A percentile compares a stretch with the other conserved stretches of the same genome.
Conservation (phyloP, 1,284 basidiomycete species). For the Testicularia cyperi region DNA sequence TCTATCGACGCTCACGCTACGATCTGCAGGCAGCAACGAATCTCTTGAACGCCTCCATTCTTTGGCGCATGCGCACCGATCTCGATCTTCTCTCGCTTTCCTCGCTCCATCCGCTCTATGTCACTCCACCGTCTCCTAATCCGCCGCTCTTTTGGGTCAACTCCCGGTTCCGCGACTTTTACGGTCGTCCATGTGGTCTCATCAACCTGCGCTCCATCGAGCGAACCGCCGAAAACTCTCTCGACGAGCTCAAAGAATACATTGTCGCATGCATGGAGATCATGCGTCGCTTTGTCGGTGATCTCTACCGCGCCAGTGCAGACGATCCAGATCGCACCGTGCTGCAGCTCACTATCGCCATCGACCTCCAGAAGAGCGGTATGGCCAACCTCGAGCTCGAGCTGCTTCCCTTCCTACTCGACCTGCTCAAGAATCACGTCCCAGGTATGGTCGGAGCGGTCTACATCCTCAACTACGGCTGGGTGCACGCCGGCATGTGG, state of each 20-base stretch:
- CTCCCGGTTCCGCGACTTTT: constrained; percentile 45
- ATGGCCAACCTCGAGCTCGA: constrained; percentile 58
- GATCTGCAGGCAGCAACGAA: constrained; percentile 25
- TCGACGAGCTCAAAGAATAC: constrained; percentile 56
- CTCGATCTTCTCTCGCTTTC: constrained; percentile 40
- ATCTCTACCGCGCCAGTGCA: constrained; percentile 17
- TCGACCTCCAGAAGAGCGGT: constrained; percentile 45
- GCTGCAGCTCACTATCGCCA: constrained; percentile 45
- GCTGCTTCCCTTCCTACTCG: constrained; percentile 54
- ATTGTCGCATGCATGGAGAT: constrained; percentile 57
- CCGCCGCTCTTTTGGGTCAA: constrained; percentile 58
- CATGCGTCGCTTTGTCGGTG: constrained; percentile 46
- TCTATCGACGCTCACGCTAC: constrained; percentile 42
- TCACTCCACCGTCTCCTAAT: constrained; percentile 28
- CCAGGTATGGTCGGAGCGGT: constrained; percentile 63
- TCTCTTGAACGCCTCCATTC: constrained; percentile 32
- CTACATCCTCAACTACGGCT: constrained; percentile 78
- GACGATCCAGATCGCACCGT: constrained; percentile 12
- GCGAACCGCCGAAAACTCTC: constrained; percentile 38
- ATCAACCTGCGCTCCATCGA: constrained; percentile 52
- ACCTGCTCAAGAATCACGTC: constrained; percentile 57
- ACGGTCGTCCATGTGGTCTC: constrained; percentile 49
- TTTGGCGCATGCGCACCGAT: constrained; percentile 51
- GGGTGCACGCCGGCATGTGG: constrained; percentile 79
- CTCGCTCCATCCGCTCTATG: constrained; percentile 51